Evolutionary conservation across 208 protist species (phyloP), one percentile per base, ranked within the genome.

Genomic region (Vickermania ingenoplastis): DNA sequence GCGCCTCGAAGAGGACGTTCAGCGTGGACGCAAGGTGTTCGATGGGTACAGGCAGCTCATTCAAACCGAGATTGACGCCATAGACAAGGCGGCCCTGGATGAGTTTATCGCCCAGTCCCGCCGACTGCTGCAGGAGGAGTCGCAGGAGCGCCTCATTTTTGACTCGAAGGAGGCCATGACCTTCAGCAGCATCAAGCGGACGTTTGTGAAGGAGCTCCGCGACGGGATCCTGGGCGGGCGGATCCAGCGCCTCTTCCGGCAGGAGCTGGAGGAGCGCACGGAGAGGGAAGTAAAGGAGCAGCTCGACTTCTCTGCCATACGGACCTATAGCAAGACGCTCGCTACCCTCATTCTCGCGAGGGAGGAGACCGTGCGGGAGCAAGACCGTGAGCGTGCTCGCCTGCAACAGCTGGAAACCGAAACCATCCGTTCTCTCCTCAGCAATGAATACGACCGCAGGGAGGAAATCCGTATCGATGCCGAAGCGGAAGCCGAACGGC

Each of bases 1-100:
- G 7, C 81, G 85, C 28, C 67, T 79, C 54, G 31, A 23, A 11
- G 48, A 41, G 29, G 71, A 76, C 31, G 79, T 92, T 45, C 41
- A 61, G 13, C 57, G 55, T 21, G 81, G 81, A 7, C 48, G 31
- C 2, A 41, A 28, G 0, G 52, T 59, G 4, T 24, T 92, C 3
- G 26, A 59, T 30, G 67, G 55, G 5, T 87, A 77, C 60, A 73
- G 76, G 63, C 48, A 28, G 26, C 54, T 58, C 50, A 26, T 85
- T 31, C 50, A 61, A 25, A 29, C 51, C 5, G 78, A 91, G 59
- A 70, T 84, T 28, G 55, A 56, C 3, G 53, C 36, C 17, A 48
- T 62, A 27, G 60, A 65, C 51, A 30, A 49, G 5, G 26, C 30
- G 3, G 26, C 65, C 23, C 36, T 45, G 36, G 11, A 45, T n/a